Evolutionary conservation across 164 flowering plant genomes (phyloP), one percentile per base, ranked within the genome.

Genomic region (Berberis vulgaris): DNA sequence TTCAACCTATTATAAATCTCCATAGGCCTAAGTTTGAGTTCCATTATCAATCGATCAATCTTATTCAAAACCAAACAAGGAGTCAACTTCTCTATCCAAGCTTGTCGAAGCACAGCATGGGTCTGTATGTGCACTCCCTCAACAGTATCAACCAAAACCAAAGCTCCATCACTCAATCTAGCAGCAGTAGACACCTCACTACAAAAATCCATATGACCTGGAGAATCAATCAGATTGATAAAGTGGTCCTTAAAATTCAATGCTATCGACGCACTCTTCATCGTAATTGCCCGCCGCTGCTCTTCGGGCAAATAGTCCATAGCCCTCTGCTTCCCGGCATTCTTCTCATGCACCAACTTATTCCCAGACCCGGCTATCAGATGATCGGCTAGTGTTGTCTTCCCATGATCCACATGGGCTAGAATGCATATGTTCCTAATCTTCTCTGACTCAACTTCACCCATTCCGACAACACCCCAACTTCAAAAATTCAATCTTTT

Each of bases 401-500:
- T 92, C 11, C 98, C 96, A 62, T 92, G 98, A 69, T 92, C 98
- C 4, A 92, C 98, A 60, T 92, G 98, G 5, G 98, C 97, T 45
- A 92, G 82, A 46, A 92, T 92, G 72, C 98, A 92, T 38, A 87
- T 89, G 69, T 92, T 92, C 12, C 96, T 72, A 10, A 84, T 76
- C 44, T 78, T 83, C 50, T 10, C 7, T 9, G 12, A 8, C 7
- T 38, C 10, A 57, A 1, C 4, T 43, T 45, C 40, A 1, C n/a
- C 54, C 54, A 52, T 52, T 1, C n/a, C 11, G 1, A 52, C 11
- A 1, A 52, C 10, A 52, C 11, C n/a, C 54, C 10, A 52, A 52
- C 4, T 52, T 10, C 8, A 50, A 50, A 47, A 26, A 26, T 26
- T 26, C 26, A 26, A 26, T 26, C 26, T 26, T 26, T 26, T 26